These are phyloP conservation scores for Pittosporum tobira DNA, from an alignment of 129 eudicot species.

Conservation along the genomic window DNA sequence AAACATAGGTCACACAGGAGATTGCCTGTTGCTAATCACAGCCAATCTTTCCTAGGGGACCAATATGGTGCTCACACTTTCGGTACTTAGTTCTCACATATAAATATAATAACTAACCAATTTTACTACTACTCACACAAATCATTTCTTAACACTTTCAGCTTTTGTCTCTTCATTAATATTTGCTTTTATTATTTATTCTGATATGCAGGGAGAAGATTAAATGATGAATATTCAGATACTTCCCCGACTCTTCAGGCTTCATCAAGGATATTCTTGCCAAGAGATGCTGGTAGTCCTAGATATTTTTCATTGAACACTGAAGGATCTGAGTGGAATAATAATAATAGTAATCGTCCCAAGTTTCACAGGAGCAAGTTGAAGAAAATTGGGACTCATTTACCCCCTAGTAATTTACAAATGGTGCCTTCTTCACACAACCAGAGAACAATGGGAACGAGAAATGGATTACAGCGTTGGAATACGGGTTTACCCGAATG, in stretches of 20 bases:
- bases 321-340: constrained; percentile 54
- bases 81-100: constrained; percentile 35
- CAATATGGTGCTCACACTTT: constrained; percentile 43
- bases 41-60: constrained; percentile 44
- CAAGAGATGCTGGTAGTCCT: constrained; percentile 30
- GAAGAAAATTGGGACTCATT: constrained; percentile 34
- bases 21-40: constrained; percentile 46
- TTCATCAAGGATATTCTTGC: constrained; percentile 37
- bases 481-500: constrained; percentile 32
- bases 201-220: constrained; percentile 46
- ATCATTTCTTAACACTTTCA: not conserved
- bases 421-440: constrained; percentile 16
- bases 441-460: constrained; percentile 31
- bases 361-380: constrained; percentile 42
- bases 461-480: constrained; percentile 35
- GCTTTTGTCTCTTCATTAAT: not conserved
- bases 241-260: constrained; percentile 40
- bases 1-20: constrained; percentile 84
- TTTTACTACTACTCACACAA: not conserved
- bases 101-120: not conserved
- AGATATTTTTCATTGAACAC: constrained; percentile 38
- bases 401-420: constrained; percentile 22
- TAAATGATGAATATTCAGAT: constrained; percentile 46
- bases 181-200: not conserved
- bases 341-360: too few species aligned